These are phyloP conservation scores for Boletus barrowsii DNA, from an alignment of 768 basidiomycete genomes.

Conservation along the genomic window DNA sequence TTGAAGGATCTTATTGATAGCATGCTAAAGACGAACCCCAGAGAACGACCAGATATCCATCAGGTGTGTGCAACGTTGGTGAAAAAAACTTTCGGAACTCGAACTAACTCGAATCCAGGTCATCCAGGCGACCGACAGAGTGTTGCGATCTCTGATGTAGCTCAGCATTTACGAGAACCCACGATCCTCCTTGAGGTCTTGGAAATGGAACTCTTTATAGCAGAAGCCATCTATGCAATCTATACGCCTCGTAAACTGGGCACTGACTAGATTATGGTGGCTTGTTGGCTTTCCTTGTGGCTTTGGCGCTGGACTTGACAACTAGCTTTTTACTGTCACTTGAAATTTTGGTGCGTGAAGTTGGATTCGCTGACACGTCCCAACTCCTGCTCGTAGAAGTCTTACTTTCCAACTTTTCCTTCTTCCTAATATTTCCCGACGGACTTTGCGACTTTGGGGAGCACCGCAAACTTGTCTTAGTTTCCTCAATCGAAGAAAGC, in stretches of 20 bases:
- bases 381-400: background rate
- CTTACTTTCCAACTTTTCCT: constrained; percentile 10
- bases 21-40: constrained; percentile 81
- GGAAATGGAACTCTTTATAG: constrained; percentile 2
- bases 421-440: constrained; percentile 13
- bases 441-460: background rate
- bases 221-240: constrained; percentile 8
- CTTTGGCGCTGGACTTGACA: constrained; percentile 2
- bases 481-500: background rate
- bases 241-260: background rate
- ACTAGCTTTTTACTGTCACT: background rate
- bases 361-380: background rate
- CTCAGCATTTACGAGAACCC: background rate
- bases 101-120: constrained; percentile 43
- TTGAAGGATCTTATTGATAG: constrained; percentile 77
- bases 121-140: constrained; percentile 60
- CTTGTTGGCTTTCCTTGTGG: background rate
- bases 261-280: constrained; percentile 4
- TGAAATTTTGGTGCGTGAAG: background rate
- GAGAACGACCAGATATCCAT: constrained; percentile 81
- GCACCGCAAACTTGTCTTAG: background rate
- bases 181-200: background rate
- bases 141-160: constrained; percentile 56
- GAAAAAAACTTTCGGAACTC: background rate
- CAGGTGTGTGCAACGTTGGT: constrained; percentile 51